Conservation (phyloP, 2,329 filamentous ascomycete species). For the Aureobasidium sp. region DNA sequence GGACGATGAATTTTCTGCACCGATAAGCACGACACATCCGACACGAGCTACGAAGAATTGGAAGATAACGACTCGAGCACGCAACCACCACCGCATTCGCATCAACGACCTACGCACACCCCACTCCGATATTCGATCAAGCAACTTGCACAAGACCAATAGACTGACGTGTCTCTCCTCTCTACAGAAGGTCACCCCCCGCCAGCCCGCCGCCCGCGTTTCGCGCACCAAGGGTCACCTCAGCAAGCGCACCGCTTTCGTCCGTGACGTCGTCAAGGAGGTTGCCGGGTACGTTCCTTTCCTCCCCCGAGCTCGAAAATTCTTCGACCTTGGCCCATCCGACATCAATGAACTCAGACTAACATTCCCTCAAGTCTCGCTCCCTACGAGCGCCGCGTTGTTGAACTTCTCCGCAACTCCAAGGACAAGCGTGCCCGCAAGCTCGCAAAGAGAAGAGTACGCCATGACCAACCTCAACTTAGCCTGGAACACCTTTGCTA, state of each 20-base stretch:
- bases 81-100: not conserved
- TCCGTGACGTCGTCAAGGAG: conserved; percentile 96
- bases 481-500: conserved; percentile 17
- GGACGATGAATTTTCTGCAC: not conserved
- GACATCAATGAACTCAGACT: conserved; percentile 18
- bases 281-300: conserved; percentile 71
- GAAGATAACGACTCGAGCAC: not conserved
- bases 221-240: conserved; percentile 85
- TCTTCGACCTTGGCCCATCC: not conserved
- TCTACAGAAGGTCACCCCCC: conserved; percentile 44
- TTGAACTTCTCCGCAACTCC: conserved; percentile 97
- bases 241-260: conserved; percentile 95
- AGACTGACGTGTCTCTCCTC: conserved; percentile 8
- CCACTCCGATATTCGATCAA: not conserved
- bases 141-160: conserved; percentile 16
- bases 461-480: conserved; percentile 33
- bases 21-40: not conserved
- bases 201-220: conserved; percentile 43
- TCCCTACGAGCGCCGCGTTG: conserved; percentile 87
- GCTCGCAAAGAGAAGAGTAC: conserved; percentile 97
- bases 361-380: conserved; percentile 30
- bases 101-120: not conserved
- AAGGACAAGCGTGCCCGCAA: conserved; percentile 99
- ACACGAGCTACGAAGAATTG: not conserved
- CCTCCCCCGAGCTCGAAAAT: not conserved